These are phyloP conservation scores for Neopestalotiopsis sp. DNA, from an alignment of 2,329 filamentous ascomycete genomes.

Conservation along the genomic window DNA sequence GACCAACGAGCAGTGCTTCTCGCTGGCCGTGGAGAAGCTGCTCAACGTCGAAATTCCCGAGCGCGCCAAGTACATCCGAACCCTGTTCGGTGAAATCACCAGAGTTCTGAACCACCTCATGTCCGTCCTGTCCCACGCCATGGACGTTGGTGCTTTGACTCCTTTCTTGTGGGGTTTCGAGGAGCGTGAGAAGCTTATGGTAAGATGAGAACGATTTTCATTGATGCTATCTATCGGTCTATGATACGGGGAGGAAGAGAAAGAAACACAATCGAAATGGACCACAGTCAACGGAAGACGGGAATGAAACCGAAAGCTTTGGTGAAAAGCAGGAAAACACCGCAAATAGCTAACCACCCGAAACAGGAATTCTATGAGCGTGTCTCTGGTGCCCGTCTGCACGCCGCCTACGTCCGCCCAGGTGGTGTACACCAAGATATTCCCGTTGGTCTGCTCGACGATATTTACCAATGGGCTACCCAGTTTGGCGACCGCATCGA, in stretches of 20 bases:
- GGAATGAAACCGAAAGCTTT: constrained; percentile 14
- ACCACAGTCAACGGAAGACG: background rate
- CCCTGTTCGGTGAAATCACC: constrained; percentile 94
- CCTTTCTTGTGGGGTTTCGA: constrained; percentile 99
- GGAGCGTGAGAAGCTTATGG: constrained; percentile 99
- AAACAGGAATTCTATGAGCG: constrained; percentile 97
- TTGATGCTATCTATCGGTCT: background rate
- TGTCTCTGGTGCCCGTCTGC: constrained; percentile 95
- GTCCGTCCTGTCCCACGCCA: constrained; percentile 95
- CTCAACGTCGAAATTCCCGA: constrained; percentile 96
- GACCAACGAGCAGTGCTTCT: constrained; percentile 99
- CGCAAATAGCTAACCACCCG: constrained; percentile 17
- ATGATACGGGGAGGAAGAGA: background rate
- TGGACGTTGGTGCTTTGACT: constrained; percentile 98
- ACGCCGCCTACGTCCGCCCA: constrained; percentile 95
- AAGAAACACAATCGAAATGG: background rate
- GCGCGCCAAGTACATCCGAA: constrained; percentile 95
- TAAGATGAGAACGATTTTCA: constrained; percentile 49
- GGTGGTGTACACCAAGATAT: constrained; percentile 97
- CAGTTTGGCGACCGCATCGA: constrained; percentile 99
- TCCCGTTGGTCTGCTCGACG: constrained; percentile 90
- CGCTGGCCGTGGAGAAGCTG: constrained; percentile 95
- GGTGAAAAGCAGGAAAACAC: constrained; percentile 20
- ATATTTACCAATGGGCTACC: constrained; percentile 99
- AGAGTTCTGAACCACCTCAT: constrained; percentile 96